Base-by-base conservation (phyloP, 1,284 basidiomycete species). In the Ganoderma leucocontextum region DNA sequence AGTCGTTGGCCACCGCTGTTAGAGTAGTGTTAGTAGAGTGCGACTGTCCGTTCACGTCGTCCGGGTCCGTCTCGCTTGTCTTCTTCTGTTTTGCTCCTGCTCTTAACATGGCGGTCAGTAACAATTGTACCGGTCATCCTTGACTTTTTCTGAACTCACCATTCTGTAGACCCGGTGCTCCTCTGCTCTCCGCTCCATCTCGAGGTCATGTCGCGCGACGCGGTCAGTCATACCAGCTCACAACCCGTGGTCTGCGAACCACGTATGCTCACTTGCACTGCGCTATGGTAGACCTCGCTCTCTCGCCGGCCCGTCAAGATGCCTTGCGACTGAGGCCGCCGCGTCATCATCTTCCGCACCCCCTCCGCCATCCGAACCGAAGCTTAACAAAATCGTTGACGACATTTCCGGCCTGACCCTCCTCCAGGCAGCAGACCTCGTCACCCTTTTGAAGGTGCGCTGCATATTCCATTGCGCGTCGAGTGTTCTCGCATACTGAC, bases 401-500 rank as follows among this genome's bases (percentile, higher is more conserved):
- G 92, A 95, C 80, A 99, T 99, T 75, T 95, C 97, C 35, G 85
- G 87, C 44, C 82, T 99, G 72, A 97, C 96, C 25, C 86, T 99
- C 62, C 85, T 99, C 69, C 97, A 99, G 82, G 98, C 98, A 7
- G 93, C 98, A n/a, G 97, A 99, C 84, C 88, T 99, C 66, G 97
- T 99, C 49, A 83, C 93, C 9, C 84, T 92, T 55, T 87, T 99
- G 77, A 99, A 99, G 89, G 97, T 94, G 81, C 78, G 81, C 29
- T 25, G n/a, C 44, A 10, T 15, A 17, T 5, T 22, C 2, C 4
- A 25, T 58, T 19, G 15, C 13, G 4, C 36, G 6, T n/a, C 38
- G 15, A 47, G 22, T 60, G 35, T 13, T 39, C 13, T 29, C 22
- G 17, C 13, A 44, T 62, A 4, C n/a, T 49, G 5, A 36, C 6